Base-by-base conservation (phyloP, 352 stramenopile genomes). In the Phytophthora fragariae region DNA sequence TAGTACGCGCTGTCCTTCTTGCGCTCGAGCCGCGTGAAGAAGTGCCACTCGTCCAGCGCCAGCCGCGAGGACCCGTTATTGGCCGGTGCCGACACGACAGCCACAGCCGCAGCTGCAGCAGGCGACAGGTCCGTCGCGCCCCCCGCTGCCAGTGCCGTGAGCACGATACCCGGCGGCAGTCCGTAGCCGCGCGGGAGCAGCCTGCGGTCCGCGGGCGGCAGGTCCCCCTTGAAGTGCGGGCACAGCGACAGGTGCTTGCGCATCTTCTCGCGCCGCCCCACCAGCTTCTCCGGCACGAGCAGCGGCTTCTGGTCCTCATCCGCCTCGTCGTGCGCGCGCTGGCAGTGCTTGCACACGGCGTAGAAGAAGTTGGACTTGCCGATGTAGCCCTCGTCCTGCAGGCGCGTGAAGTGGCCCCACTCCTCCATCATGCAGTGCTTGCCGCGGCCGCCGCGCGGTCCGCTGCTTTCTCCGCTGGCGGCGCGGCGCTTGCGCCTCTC, bases 381-480 rank as follows among this genome's bases (percentile, higher is more conserved):
- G 70, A 95, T 92, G 77, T 92, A 95, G 19, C 86, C 88, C 63
- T 92, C 83, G 35, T 92, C 81, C 64, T 92, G 80, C 47, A 95
- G 76, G 0, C 88, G 86, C 49, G 80, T 85, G 58, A 93, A 95
- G 66, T 95, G 86, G 44, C 83, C 75, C 88, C 88, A 95, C 65
- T 95, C 88, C 57, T 92, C 88, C 83, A 95, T 93, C 74, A 93
- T 86, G 71, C 86, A 92, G 78, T 92, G 83, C 68, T 91, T 92
- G 65, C 86, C 84, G 44, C 86, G 83, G 2, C 83, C 83, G 29
- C 83, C 82, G 17, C 79, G 82, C 8, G 76, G 65, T 19, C 77
- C 75, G 29, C 74, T 70, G 33, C 68, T 75, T 67, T 88, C 77
- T 47, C 68, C 52, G 53, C 66, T 47, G 35, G 56, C 57, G 35